Percentiles rank a stretch among this genome's conserved stretches.
Conservation (phyloP, 2,329 filamentous ascomycete species). For the Nannizzia gypsea region DNA sequence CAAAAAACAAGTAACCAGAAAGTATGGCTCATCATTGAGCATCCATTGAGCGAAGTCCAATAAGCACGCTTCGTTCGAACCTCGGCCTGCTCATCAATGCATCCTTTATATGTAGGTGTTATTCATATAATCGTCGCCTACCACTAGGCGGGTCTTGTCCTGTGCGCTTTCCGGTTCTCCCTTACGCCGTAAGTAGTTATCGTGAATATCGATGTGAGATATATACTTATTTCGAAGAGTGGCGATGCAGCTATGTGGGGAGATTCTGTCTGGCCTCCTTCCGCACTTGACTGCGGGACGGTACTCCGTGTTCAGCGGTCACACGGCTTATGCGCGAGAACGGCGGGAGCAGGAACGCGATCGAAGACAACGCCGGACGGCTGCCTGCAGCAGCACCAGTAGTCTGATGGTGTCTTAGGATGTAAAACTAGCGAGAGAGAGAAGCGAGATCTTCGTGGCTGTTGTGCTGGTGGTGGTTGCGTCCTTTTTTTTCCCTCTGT, state of each 20-base stretch:
- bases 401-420: neutral
- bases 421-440: neutral
- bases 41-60: neutral
- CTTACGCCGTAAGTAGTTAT: neutral
- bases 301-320: neutral
- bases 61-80: neutral
- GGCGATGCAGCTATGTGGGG: neutral
- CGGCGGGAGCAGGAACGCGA: neutral
- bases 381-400: neutral
- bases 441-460: neutral
- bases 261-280: neutral
- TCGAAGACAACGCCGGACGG: neutral
- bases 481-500: neutral
- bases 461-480: neutral
- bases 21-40: neutral
- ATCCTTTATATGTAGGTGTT: neutral
- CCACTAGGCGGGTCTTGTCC: neutral
- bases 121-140: neutral
- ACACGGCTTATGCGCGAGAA: neutral
- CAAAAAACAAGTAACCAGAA: neutral
- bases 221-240: neutral
- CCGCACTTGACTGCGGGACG: neutral
- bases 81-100: neutral
- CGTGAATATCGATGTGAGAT: neutral
- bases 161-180: neutral